Percentiles rank a stretch among this genome's conserved stretches.
phyloP scores from a whole-genome alignment of 2,329 filamentous ascomycete species.

The Orbilia blumenaviensis region DNA sequence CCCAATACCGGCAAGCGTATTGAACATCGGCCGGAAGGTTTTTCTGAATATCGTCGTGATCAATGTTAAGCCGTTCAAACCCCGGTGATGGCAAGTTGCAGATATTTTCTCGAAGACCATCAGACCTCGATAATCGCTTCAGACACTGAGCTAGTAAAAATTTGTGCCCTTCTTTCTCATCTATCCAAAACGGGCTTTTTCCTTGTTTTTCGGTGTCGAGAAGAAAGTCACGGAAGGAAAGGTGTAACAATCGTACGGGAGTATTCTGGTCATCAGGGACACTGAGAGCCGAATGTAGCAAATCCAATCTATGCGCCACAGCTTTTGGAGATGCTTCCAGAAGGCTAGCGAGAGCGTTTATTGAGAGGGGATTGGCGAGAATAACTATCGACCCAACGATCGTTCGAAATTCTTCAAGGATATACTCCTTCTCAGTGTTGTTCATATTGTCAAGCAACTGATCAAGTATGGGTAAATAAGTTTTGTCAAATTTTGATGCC shows the following conservation, averaged over 20 bases:
- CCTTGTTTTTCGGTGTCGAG: too few species aligned
- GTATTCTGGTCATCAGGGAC: not conserved
- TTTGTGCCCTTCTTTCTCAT: too few species aligned
- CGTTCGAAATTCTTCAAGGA: not conserved
- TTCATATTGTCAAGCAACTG: constrained; percentile 2
- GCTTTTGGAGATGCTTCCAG: not conserved
- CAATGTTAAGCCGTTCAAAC: too few species aligned
- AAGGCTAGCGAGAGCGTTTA: not conserved
- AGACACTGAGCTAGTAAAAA: too few species aligned
- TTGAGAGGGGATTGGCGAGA: constrained; percentile 22
- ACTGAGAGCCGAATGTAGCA: constrained; percentile 14
- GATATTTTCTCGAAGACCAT: too few species aligned
- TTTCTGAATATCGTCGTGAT: too few species aligned
- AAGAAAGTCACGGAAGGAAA: constrained; percentile 27
- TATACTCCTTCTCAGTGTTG: not conserved
- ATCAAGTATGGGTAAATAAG: constrained; percentile 13
- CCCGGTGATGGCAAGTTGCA: too few species aligned
- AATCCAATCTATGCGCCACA: too few species aligned
- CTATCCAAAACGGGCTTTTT: too few species aligned
- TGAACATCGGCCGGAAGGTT: too few species aligned
- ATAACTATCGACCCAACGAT: constrained; percentile 27
- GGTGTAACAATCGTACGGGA: not conserved
- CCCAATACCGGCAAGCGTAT: too few species aligned
- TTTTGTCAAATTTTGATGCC: constrained; percentile 4
- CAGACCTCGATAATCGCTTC: too few species aligned